Percentiles rank a stretch among this genome's conserved stretches.
Conservation (phyloP, 345 rosid species). For the Rhodamnia argentea region DNA sequence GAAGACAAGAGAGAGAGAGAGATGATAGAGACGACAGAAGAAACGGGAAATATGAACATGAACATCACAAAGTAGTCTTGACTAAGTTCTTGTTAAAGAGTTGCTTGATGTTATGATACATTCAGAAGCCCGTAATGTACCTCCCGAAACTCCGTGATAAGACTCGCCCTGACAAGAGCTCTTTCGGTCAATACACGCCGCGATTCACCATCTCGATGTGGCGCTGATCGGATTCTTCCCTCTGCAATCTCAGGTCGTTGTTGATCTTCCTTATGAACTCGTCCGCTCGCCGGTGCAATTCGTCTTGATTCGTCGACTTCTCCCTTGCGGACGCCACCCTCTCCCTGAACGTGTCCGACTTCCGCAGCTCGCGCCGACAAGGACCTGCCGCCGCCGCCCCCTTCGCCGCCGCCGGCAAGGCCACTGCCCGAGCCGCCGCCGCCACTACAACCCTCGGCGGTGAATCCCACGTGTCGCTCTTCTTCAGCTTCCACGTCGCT, state of each 20-base stretch:
- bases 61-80: not conserved
- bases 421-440: not conserved
- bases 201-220: slow-evolving; percentile 10
- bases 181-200: not conserved
- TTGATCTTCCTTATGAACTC: slow-evolving; percentile 35
- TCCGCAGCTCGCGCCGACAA: slow-evolving; percentile 16
- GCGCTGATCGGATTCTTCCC: slow-evolving; percentile 32
- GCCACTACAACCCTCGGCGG: slow-evolving; percentile 2
- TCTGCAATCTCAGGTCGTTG: slow-evolving; percentile 27
- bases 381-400: slow-evolving; percentile 5
- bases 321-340: slow-evolving; percentile 14
- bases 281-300: slow-evolving; percentile 29
- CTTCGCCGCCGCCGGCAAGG: not conserved
- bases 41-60: not conserved
- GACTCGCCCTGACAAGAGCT: not conserved
- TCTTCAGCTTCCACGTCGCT: slow-evolving; percentile 9
- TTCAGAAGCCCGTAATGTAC: not conserved
- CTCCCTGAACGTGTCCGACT: slow-evolving; percentile 30
- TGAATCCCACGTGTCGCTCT: slow-evolving; percentile 33
- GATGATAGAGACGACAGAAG: not conserved
- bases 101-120: not conserved
- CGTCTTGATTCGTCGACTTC: slow-evolving; percentile 29
- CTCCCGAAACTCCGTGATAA: not conserved
- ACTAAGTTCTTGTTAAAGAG: not conserved
- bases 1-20: not conserved